These are phyloP conservation scores for Elasticomyces elasticus DNA, from an alignment of 495 filamentous ascomycete species.

Conservation along the genomic window DNA sequence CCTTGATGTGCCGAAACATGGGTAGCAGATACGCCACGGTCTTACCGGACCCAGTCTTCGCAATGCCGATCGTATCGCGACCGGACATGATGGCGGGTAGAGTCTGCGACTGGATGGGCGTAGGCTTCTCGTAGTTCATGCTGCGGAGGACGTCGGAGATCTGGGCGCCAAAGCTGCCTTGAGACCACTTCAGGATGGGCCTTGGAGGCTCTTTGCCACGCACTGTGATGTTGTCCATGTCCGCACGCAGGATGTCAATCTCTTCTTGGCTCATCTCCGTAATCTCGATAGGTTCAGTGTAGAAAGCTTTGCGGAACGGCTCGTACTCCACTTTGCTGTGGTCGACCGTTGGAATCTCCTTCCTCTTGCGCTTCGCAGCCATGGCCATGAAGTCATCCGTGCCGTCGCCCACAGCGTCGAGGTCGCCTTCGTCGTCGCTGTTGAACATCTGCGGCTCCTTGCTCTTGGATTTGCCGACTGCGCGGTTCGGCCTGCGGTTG, in stretches of 20 bases:
- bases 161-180: constrained; percentile 79
- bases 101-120: constrained; percentile 90
- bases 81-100: constrained; percentile 94
- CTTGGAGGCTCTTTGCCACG: constrained; percentile 76
- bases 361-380: constrained; percentile 89
- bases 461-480: constrained; percentile 25
- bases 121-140: constrained; percentile 79
- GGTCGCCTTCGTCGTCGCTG: constrained; percentile 70
- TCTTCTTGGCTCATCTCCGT: constrained; percentile 80
- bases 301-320: constrained; percentile 85
- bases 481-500: constrained; percentile 19
- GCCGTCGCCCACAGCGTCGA: constrained; percentile 62
- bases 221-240: constrained; percentile 93
- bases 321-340: constrained; percentile 78
- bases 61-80: constrained; percentile 89
- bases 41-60: constrained; percentile 98
- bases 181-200: constrained; percentile 91
- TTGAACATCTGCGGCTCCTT: constrained; percentile 75
- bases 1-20: constrained; percentile 96
- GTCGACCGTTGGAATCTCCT: constrained; percentile 79
- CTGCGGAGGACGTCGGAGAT: constrained; percentile 78
- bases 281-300: constrained; percentile 78
- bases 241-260: constrained; percentile 65
- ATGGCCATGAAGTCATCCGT: constrained; percentile 79
- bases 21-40: constrained; percentile 90